Base-by-base conservation (phyloP, 352 stramenopile species). In the Globisporangium recalcitrans region DNA sequence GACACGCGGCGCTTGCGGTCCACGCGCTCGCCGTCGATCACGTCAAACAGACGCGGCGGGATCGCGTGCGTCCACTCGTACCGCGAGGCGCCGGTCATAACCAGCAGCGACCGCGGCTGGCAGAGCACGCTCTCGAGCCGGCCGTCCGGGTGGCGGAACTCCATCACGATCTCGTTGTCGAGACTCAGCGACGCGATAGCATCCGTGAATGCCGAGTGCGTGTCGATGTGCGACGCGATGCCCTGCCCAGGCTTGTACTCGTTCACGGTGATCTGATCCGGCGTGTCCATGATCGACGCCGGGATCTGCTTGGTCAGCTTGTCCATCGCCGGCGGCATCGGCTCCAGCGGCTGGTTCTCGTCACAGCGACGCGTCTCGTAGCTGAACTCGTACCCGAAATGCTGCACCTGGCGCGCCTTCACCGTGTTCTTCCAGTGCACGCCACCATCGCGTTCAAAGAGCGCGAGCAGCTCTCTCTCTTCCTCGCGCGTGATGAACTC, bases 31-130 rank as follows among this genome's bases (percentile, higher is more conserved):
- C 78, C 78, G 59, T 95, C 90, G 29, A 97, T 85, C 13, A 95
- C 78, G 72, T 97, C 90, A 62, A 93, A 96, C 11, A 77, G 63
- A 14, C 90, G 78, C 10, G 87, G 84, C 22, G 78, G 74, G 44
- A 97, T 96, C 56, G 80, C 86, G 65, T 97, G 90, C 11, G 88
- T 94, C 83, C 85, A 97, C 31, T 84, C 78, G 73, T 96, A 97
- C 11, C 88, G 86, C 60, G 84, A 87, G 1, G 80, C 75, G 9
- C 85, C 84, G 1, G 82, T 92, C 81, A 97, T 90, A 10, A 96
- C 81, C 36, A 93, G 67, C 7, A 96, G 71, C 16, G 87, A 93
- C 22, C 88, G 78, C 6, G 79, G 75, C 31, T 81, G 75, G 27
- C 95, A 70, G 29, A 95, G 36, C 32, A 91, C 75, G 24, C 73